These are phyloP conservation scores for Pyracantha coccinea DNA, from an alignment of 331 rosid genomes.

Conservation along the genomic window DNA sequence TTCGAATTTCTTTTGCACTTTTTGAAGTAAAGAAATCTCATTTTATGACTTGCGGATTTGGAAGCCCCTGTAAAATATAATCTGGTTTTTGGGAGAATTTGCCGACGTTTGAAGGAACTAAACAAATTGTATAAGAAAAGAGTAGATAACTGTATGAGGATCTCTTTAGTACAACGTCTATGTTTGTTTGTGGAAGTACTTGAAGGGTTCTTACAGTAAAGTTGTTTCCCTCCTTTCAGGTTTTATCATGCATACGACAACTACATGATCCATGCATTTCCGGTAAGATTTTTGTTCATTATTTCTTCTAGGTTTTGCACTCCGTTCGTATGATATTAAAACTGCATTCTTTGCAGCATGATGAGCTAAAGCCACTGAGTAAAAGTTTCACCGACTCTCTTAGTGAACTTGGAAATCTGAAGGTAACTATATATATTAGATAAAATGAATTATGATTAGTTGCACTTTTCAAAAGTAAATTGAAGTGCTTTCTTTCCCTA, in stretches of 20 bases:
- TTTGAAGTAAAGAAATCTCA: neutral
- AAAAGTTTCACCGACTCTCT: constrained; percentile 81
- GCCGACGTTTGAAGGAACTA: neutral
- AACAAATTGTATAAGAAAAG: neutral
- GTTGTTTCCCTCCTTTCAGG: constrained; percentile 35
- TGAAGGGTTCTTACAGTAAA: neutral
- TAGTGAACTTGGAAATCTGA: constrained; percentile 87
- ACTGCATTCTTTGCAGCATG: constrained; percentile 57
- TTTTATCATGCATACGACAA: constrained; percentile 94
- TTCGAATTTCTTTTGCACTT: neutral
- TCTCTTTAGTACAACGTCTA: neutral
- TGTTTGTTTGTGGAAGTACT: neutral
- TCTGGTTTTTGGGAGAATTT: neutral
- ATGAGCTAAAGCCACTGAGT: constrained; percentile 86
- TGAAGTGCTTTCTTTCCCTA: constrained; percentile 18
- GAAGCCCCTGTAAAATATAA: neutral
- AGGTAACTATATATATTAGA: constrained; percentile 29
- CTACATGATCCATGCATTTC: constrained; percentile 88
- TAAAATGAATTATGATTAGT: constrained; percentile 9
- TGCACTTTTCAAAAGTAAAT: neutral
- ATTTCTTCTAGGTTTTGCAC: constrained; percentile 2
- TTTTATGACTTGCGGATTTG: neutral
- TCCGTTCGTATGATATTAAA: neutral
- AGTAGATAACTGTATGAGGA: neutral
- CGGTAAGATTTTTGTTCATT: constrained; percentile 45